phyloP scores from a whole-genome alignment of 495 filamentous ascomycete genomes.

The Terfezia boudieri region DNA sequence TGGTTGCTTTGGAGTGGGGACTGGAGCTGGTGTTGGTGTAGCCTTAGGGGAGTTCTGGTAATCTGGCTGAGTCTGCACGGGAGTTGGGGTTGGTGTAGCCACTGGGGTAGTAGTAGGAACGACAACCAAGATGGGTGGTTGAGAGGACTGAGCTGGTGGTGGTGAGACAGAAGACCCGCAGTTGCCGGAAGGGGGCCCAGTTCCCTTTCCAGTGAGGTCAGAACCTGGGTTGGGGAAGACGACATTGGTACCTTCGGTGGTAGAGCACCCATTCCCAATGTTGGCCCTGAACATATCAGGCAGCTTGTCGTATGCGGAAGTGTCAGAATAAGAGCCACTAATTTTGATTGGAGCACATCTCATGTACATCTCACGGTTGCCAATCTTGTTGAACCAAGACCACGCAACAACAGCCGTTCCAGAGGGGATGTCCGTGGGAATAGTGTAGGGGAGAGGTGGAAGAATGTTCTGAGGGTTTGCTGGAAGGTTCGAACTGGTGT shows the following conservation, averaged over 20 bases:
- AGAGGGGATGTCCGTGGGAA: slow-evolving; percentile 33
- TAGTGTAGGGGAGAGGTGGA: slow-evolving; percentile 26
- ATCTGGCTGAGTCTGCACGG: neutral
- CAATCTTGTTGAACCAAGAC: slow-evolving; percentile 37
- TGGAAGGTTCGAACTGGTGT: slow-evolving; percentile 30
- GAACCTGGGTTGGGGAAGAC: slow-evolving; percentile 1
- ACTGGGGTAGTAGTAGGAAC: neutral
- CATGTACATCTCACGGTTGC: slow-evolving; percentile 40
- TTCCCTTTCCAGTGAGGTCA: neutral
- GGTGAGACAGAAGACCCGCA: neutral
- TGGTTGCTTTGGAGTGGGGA: neutral
- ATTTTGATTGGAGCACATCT: slow-evolving; percentile 34
- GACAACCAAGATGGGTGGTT: neutral
- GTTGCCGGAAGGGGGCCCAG: neutral
- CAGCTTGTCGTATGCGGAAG: slow-evolving; percentile 20
- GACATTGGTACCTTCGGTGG: slow-evolving; percentile 5
- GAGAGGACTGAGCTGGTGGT: neutral
- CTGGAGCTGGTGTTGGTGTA: neutral
- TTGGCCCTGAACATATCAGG: slow-evolving; percentile 41
- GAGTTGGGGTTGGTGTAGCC: neutral
- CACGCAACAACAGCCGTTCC: slow-evolving; percentile 40
- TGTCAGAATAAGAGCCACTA: slow-evolving; percentile 21
- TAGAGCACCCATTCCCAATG: slow-evolving; percentile 20
- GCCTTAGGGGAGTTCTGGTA: neutral
- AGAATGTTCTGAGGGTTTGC: slow-evolving; percentile 6